Conservation (phyloP, 352 stramenopile genomes). For the Phytophthora uliginosa region DNA sequence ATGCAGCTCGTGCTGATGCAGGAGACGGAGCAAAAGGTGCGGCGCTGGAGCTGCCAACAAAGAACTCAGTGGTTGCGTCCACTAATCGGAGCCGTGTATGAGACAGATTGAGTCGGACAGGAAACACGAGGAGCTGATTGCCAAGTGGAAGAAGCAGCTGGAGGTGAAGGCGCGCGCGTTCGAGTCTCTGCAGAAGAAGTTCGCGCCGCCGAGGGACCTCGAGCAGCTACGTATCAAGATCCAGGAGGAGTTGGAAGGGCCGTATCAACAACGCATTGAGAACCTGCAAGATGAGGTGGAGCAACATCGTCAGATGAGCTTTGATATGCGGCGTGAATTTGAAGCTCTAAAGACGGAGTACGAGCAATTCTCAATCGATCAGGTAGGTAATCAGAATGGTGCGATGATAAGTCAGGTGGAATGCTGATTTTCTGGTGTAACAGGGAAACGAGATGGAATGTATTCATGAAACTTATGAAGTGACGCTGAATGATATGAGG, state of each 20-base stretch:
- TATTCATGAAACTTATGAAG: constrained; percentile 74
- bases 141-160: constrained; percentile 88
- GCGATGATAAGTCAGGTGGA: background rate
- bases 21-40: constrained; percentile 84
- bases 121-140: constrained; percentile 85
- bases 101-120: constrained; percentile 79
- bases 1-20: constrained; percentile 83
- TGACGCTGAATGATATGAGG: constrained; percentile 65
- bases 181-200: constrained; percentile 85
- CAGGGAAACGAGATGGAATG: constrained; percentile 81
- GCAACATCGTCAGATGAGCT: constrained; percentile 72
- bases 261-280: constrained; percentile 74
- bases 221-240: constrained; percentile 87
- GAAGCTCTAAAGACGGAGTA: constrained; percentile 89
- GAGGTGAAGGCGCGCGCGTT: constrained; percentile 86
- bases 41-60: background rate
- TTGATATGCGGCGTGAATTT: constrained; percentile 75
- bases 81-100: background rate
- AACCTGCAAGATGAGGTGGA: constrained; percentile 78
- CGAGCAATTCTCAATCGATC: constrained; percentile 84
- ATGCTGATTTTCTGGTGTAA: background rate
- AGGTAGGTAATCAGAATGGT: constrained; percentile 37
- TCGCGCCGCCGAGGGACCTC: constrained; percentile 82
- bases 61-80: background rate
- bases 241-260: constrained; percentile 84